Evolutionary conservation across 2,329 filamentous ascomycete genomes (phyloP).

Genomic region (Penicillium palitans): DNA sequence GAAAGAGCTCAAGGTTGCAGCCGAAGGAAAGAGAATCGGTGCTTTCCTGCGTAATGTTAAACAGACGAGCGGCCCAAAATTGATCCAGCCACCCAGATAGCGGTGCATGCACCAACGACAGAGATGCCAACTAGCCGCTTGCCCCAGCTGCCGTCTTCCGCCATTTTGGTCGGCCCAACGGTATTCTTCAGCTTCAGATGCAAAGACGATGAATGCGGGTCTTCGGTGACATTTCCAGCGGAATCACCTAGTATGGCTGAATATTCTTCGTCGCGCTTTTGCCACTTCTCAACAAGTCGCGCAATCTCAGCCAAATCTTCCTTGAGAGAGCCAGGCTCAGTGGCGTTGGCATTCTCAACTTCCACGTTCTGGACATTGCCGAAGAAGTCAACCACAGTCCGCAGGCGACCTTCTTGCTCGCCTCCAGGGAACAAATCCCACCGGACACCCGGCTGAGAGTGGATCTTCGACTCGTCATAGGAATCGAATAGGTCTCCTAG

Average conservation of each 20-base stretch:
- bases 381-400: conserved; percentile 94
- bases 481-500: conserved; percentile 94
- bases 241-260: conserved; percentile 29
- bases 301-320: conserved; percentile 77
- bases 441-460: conserved; percentile 84
- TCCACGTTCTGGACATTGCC: conserved; percentile 98
- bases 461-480: conserved; percentile 92
- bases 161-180: conserved; percentile 56
- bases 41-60: conserved; percentile 1
- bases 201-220: conserved; percentile 18
- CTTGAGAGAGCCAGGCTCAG: conserved; percentile 54
- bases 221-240: conserved; percentile 14
- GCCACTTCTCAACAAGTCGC: conserved; percentile 57
- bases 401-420: conserved; percentile 71
- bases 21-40: not conserved
- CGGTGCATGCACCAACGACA: conserved; percentile 38
- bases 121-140: conserved; percentile 42
- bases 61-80: conserved; percentile 29
- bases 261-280: conserved; percentile 38
- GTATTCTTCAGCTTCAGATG: conserved; percentile 39
- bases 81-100: conserved; percentile 40
- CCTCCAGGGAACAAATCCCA: conserved; percentile 95
- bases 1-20: not conserved
- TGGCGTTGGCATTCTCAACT: conserved; percentile 64
- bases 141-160: conserved; percentile 68